phyloP scores from a whole-genome alignment of 2,329 filamentous ascomycete species.

The Rutstroemia sp. region DNA sequence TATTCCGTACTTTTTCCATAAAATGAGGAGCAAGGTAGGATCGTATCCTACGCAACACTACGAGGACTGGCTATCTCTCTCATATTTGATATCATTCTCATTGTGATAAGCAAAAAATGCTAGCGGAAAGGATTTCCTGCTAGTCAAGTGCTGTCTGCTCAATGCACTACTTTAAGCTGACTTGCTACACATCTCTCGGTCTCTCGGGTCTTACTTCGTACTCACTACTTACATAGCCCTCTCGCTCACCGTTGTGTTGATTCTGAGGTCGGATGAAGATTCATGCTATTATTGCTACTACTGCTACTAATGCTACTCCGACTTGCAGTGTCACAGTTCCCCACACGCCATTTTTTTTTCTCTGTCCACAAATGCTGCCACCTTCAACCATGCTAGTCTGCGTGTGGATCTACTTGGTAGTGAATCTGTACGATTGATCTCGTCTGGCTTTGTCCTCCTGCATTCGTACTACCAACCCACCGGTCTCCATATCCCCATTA shows the following conservation, averaged over 20 bases:
- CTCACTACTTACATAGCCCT: neutral
- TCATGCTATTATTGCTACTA: too few relatives aligned
- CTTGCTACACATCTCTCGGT: neutral
- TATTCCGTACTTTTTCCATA: neutral
- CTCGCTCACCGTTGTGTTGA: neutral
- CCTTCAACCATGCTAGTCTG: conserved; percentile 2
- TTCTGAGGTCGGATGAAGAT: neutral
- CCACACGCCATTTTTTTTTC: conserved; percentile 2
- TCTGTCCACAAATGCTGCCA: conserved; percentile 1
- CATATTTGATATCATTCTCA: too few relatives aligned
- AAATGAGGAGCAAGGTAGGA: too few relatives aligned
- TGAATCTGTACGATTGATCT: conserved; percentile 6
- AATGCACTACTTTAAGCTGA: neutral
- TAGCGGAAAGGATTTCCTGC: too few relatives aligned
- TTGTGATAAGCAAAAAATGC: too few relatives aligned
- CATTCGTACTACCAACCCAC: conserved; percentile 1
- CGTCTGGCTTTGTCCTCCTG: neutral
- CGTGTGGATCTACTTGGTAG: neutral
- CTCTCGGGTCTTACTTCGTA: neutral
- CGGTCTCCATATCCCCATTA: neutral
- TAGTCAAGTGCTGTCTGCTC: too few relatives aligned
- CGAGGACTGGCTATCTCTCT: too few relatives aligned
- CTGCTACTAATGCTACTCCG: too few relatives aligned
- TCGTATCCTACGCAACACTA: too few relatives aligned
- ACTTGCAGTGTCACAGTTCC: neutral